Conservation (phyloP, 345 rosid genomes). For the Citrus trifoliata region DNA sequence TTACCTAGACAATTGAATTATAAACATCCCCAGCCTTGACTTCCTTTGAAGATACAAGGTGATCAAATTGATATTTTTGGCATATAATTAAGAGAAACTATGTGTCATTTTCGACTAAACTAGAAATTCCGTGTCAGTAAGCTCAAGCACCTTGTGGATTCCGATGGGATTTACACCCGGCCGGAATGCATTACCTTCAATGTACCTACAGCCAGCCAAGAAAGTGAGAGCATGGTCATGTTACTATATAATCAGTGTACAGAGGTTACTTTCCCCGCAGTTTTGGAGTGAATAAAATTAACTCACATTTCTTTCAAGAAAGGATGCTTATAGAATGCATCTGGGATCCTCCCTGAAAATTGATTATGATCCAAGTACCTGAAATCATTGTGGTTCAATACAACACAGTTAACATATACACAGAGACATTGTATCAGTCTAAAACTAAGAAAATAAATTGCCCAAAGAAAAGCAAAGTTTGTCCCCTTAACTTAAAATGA, state of each 20-base stretch:
- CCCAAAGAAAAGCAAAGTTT: not conserved
- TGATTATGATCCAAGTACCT: slow-evolving; percentile 98
- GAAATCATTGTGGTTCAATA: slow-evolving; percentile 16
- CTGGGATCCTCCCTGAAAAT: slow-evolving; percentile 83
- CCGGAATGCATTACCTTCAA: slow-evolving; percentile 81
- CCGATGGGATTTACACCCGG: slow-evolving; percentile 84
- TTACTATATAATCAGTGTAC: not conserved
- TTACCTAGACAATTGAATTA: not conserved
- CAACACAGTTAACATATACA: not conserved
- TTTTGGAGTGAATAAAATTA: not conserved
- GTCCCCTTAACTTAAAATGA: not conserved
- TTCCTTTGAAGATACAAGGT: not conserved
- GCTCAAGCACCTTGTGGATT: slow-evolving; percentile 76
- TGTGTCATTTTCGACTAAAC: slow-evolving; percentile 19
- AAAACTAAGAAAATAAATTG: not conserved
- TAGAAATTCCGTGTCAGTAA: slow-evolving; percentile 76
- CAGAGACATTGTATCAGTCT: not conserved
- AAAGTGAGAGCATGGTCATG: not conserved
- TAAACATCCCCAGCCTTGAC: not conserved
- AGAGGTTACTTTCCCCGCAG: not conserved
- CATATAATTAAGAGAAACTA: not conserved
- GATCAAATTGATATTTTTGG: not conserved
- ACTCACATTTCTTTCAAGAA: slow-evolving; percentile 93
- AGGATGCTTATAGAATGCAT: slow-evolving; percentile 74
- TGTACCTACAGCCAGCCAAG: slow-evolving; percentile 51